Evolutionary conservation across 176 grass and related monocot species (phyloP), one percentile per base, ranked within the genome.

Genomic region (Chrysopogon serrulatus): DNA sequence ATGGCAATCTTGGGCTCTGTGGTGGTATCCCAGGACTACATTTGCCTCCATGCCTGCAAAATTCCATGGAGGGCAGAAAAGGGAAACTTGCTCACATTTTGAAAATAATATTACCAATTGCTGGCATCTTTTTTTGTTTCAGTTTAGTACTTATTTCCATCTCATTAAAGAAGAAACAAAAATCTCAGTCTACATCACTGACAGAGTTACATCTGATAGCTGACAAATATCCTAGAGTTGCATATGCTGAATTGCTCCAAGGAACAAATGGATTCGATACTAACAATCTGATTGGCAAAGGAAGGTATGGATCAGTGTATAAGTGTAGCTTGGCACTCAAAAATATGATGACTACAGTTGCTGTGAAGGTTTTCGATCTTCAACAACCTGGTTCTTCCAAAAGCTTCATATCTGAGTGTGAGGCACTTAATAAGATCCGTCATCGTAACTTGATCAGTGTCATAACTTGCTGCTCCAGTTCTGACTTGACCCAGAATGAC

Each of bases 311-410:
- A 10, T 85, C 81, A 10, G 89, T 91, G n/a, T 91, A 81, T 28
- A 88, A 41, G 57, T 77, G 85, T 2, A 56, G 16, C 12, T 26
- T 86, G 56, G 8, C 1, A 33, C 23, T 67, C 4, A 74, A 51
- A 27, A 24, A 43, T 54, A 48, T 12, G 18, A 43, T 36, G 0
- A 66, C 69, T 5, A 45, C 15, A 19, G 56, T 91, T 57, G 90
- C 90, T 8, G 75, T 92, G 27, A 89, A 92, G 49, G 79, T 87
- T 28, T 79, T 92, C 15, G 68, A 89, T 54, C 83, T 87, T 56
- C 32, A 77, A 34, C 83, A 80, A 19, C 62, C 48, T 33, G 90
- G 83, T 10, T 85, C 84, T 31, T 71, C 61, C 2, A 89, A 76
- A 77, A 70, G 79, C 19, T 92, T 92, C 49, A 13, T 82, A 28